phyloP scores from a whole-genome alignment of 192 early-diverging fungal species.

The Kickxella alabastrina region DNA sequence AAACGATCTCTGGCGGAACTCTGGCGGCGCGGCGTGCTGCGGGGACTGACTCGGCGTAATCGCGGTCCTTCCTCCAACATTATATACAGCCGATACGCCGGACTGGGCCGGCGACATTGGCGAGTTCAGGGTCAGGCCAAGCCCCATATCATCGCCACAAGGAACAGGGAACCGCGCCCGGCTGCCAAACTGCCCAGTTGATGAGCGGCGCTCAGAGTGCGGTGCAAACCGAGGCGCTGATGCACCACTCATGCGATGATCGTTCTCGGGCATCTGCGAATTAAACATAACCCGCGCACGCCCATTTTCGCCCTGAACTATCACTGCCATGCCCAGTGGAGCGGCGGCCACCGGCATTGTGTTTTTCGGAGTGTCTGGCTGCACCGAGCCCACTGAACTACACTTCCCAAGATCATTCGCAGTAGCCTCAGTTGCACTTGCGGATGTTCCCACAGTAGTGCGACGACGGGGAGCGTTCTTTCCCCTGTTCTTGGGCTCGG shows the following conservation, averaged over 20 bases:
- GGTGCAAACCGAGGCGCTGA: constrained; percentile 9
- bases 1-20: constrained; percentile 26
- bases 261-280: constrained; percentile 5
- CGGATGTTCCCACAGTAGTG: neutral
- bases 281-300: constrained; percentile 38
- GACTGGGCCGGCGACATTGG: constrained; percentile 11
- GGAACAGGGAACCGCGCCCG: constrained; percentile 2
- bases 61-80: neutral
- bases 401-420: too few species aligned
- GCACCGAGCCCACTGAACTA: too few species aligned
- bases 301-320: constrained; percentile 36
- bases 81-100: too few species aligned
- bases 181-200: constrained; percentile 1
- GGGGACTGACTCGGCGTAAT: neutral
- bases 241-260: neutral
- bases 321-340: constrained; percentile 18
- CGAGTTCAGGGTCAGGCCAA: constrained; percentile 14
- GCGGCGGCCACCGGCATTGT: constrained; percentile 1
- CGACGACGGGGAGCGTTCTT: neutral
- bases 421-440: neutral
- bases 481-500: neutral
- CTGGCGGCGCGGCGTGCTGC: constrained; percentile 6
- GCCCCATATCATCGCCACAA: neutral
- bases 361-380: neutral
- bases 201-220: neutral